phyloP scores from a whole-genome alignment of 176 grass and related monocot species.

The Cocos nucifera region DNA sequence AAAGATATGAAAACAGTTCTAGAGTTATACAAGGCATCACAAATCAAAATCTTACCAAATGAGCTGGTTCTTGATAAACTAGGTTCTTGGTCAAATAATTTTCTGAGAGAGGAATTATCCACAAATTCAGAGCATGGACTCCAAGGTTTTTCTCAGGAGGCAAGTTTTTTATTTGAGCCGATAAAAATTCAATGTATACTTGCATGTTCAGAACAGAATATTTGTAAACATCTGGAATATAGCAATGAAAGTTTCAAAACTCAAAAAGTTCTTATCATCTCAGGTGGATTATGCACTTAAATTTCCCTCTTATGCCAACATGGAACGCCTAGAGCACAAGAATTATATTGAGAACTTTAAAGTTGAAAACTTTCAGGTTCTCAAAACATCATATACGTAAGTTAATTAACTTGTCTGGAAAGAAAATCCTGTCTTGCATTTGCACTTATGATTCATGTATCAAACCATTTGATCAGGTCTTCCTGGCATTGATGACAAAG shows the following conservation, averaged over 20 bases:
- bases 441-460: background rate
- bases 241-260: background rate
- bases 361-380: conserved; percentile 12
- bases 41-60: conserved; percentile 37
- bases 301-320: conserved; percentile 49
- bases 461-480: conserved; percentile 28
- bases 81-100: conserved; percentile 43
- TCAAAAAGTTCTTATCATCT: conserved; percentile 19
- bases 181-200: too few relatives aligned
- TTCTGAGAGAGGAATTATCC: conserved; percentile 39
- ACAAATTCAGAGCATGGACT: conserved; percentile 9
- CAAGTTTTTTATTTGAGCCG: conserved; percentile 9
- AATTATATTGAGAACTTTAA: conserved; percentile 61
- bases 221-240: background rate
- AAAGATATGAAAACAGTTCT: conserved; percentile 55
- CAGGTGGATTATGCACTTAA: conserved; percentile 55
- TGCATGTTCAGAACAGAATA: too few relatives aligned
- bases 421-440: background rate
- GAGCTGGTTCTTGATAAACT: conserved; percentile 54
- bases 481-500: conserved; percentile 14
- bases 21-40: conserved; percentile 74
- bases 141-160: conserved; percentile 25
- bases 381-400: conserved; percentile 52
- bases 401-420: background rate
- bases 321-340: conserved; percentile 72